Percentiles rank a stretch among this genome's conserved stretches.
Conservation (phyloP, 352 stramenopile genomes). For the Phytophthora nicotianae region DNA sequence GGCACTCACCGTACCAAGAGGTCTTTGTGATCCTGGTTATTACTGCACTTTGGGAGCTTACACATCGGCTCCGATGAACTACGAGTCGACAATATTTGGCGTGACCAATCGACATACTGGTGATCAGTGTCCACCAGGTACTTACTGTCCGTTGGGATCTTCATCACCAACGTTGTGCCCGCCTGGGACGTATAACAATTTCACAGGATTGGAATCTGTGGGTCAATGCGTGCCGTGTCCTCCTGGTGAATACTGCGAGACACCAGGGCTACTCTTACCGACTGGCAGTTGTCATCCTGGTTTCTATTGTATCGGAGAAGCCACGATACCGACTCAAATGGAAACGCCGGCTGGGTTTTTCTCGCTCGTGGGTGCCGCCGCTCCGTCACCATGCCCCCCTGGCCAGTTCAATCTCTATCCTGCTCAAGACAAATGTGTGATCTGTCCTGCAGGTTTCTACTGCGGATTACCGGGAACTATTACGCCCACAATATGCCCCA, state of each 20-base stretch:
- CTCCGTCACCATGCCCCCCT: conserved; percentile 53
- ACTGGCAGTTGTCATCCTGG: conserved; percentile 78
- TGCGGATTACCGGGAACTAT: conserved; percentile 64
- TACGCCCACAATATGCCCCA: conserved; percentile 53
- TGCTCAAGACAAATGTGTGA: conserved; percentile 55
- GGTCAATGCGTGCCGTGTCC: conserved; percentile 84
- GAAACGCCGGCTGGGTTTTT: conserved; percentile 59
- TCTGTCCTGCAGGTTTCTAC: conserved; percentile 76
- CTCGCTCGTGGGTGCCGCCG: conserved; percentile 48
- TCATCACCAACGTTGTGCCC: conserved; percentile 64
- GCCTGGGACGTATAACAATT: conserved; percentile 77
- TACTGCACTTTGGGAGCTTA: conserved; percentile 91
- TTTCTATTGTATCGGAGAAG: conserved; percentile 79
- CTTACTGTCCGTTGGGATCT: conserved; percentile 77
- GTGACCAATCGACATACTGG: conserved; percentile 70
- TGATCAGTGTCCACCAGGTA: conserved; percentile 66
- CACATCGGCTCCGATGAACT: conserved; percentile 89
- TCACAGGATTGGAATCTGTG: conserved; percentile 66
- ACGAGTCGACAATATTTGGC: conserved; percentile 66
- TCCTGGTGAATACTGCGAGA: conserved; percentile 79
- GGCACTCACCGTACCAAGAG: conserved; percentile 69
- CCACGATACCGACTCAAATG: conserved; percentile 58
- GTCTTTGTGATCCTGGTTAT: conserved; percentile 89
- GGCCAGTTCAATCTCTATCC: conserved; percentile 69
- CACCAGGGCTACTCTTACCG: conserved; percentile 61